Evolutionary conservation across 2,329 filamentous ascomycete genomes (phyloP).

Genomic region (Pseudogymnoascus sp.): DNA sequence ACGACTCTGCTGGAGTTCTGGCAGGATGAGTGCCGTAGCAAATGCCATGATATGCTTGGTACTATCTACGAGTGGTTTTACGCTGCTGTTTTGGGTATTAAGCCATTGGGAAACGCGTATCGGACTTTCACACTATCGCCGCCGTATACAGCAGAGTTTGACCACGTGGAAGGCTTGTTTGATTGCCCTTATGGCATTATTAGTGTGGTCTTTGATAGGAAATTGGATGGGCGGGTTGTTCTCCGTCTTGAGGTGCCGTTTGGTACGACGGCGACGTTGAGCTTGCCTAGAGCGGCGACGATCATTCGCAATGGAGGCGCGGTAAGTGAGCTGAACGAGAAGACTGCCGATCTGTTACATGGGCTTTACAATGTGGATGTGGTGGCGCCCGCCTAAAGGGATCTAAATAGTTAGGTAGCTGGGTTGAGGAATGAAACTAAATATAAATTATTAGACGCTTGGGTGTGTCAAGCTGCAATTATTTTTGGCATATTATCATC

Average conservation of each 20-base stretch:
- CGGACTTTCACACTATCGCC: constrained; percentile 27
- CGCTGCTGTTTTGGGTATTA: constrained; percentile 29
- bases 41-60: constrained; percentile 42
- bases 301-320: neutral
- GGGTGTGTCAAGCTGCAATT: neutral
- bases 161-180: constrained; percentile 31
- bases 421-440: neutral
- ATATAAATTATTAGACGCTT: neutral
- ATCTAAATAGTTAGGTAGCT: neutral
- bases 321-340: neutral
- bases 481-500: neutral
- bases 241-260: neutral
- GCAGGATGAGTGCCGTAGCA: constrained; percentile 37
- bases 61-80: constrained; percentile 44
- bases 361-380: neutral
- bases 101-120: constrained; percentile 33
- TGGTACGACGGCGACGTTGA: neutral
- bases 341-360: neutral
- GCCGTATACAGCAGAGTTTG: constrained; percentile 34
- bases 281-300: neutral
- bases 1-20: constrained; percentile 38
- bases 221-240: neutral
- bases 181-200: constrained; percentile 35
- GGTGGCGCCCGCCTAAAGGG: neutral
- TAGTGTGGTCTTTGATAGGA: constrained; percentile 21